phyloP scores from a whole-genome alignment of 768 basidiomycete species.

The Hygrophorus russula region DNA sequence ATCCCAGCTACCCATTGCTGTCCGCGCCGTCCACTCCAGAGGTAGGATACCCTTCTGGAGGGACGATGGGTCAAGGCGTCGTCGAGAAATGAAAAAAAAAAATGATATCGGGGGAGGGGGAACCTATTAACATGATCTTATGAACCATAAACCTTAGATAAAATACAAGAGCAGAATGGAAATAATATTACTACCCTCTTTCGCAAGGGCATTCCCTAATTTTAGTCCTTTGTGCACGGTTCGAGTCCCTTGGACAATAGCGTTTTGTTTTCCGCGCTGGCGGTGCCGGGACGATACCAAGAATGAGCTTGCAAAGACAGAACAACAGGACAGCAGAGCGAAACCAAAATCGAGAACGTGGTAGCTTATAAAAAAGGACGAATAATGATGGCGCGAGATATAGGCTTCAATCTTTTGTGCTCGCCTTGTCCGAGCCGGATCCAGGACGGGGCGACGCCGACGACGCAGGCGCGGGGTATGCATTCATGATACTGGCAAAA shows the following conservation, averaged over 20 bases:
- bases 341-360: neutral
- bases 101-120: no score
- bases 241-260: no score
- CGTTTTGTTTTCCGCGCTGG: no score
- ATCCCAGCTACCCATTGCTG: neutral
- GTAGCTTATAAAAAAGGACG: neutral
- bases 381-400: neutral
- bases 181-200: no score
- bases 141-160: neutral
- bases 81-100: no score
- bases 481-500: conserved; percentile 63
- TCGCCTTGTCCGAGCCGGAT: neutral
- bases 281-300: neutral
- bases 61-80: no score
- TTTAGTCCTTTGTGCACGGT: no score
- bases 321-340: neutral
- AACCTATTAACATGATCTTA: neutral
- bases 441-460: neutral
- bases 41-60: no score
- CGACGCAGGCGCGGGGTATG: conserved; percentile 32
- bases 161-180: no score
- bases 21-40: neutral
- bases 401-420: neutral
- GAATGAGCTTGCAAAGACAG: neutral
- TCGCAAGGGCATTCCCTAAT: no score